Conservation (phyloP, 169 alveolate genomes). For the Plasmodium adleri region DNA sequence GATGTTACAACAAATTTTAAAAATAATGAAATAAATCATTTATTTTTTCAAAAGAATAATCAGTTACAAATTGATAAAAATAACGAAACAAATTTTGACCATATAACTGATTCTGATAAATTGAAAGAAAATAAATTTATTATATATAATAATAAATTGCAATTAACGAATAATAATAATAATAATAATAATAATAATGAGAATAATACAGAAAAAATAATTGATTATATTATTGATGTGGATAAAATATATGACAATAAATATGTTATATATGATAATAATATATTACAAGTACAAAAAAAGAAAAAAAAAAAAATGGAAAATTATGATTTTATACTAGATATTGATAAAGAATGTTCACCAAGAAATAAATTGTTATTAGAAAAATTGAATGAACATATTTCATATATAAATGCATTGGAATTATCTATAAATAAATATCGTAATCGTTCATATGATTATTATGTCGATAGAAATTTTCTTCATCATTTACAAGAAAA, state of each 20-base stretch:
- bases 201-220: conserved; percentile 12
- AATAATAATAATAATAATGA: conserved; percentile 16
- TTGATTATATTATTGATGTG: conserved; percentile 33
- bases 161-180: not conserved
- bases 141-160: conserved; percentile 13
- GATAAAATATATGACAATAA: conserved; percentile 40
- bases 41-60: conserved; percentile 1
- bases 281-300: not conserved
- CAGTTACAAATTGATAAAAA: conserved; percentile 14
- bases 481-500: not conserved
- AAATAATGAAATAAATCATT: conserved; percentile 5
- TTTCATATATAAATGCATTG: not conserved
- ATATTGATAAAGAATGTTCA: not conserved
- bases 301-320: not conserved
- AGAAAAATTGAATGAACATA: not conserved
- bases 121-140: conserved; percentile 16
- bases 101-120: conserved; percentile 1
- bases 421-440: not conserved
- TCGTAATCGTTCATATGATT: not conserved
- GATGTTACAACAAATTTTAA: conserved; percentile 19
- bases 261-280: conserved; percentile 15
- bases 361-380: not conserved
- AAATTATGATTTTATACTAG: not conserved
- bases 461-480: not conserved
- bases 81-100: not conserved